Base-by-base conservation (phyloP, 371 early-diverging fungal genomes). In the Haplosporangium sp. region DNA sequence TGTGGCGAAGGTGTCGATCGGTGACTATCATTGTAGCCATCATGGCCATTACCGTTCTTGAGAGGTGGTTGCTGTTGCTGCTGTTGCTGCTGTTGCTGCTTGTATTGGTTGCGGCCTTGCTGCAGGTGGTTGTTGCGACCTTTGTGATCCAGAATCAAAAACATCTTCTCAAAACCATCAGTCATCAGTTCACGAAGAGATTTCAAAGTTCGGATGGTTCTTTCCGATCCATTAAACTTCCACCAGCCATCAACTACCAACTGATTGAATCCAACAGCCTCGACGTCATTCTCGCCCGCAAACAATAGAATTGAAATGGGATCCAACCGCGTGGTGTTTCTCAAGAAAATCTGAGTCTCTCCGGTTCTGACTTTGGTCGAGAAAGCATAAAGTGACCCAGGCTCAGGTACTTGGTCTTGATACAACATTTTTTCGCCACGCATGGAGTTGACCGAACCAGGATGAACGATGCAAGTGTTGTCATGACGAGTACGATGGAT, bases 391-490 rank as follows among this genome's bases (percentile, higher is more conserved):
- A 83, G 61, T 11, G 83, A 83, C 27, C 83, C 83, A 39, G 68
- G 68, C 59, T 81, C 75, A 2, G 81, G 68, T 2, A 71, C 68
- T 40, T 73, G 75, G 7, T 81, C 74, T 34, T 58, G 60, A 40
- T 67, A 69, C 60, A 71, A 52, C 59, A 64, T 63, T 61, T 72
- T 74, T 53, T 78, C 78, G 9, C 81, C 74, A 0, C 81, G 39
- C 74, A 74, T 79, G 44, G 81, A 81, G 56, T 84, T 84, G 42
- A 84, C 85, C 4, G 85, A 84, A 11, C 83, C 78, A 5, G 85
- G 85, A 55, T 84, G 85, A 1, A 84, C 72, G 45, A 84, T 73
- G 15, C 83, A 74, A 1, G 67, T 74, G 47, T 78, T 83, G 60
- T 84, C 84, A 47, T 84, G 83, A 2, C 83, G 78, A 8, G 84